Base-by-base conservation (phyloP, 208 protist species). In the Wallacemonas collosoma region DNA sequence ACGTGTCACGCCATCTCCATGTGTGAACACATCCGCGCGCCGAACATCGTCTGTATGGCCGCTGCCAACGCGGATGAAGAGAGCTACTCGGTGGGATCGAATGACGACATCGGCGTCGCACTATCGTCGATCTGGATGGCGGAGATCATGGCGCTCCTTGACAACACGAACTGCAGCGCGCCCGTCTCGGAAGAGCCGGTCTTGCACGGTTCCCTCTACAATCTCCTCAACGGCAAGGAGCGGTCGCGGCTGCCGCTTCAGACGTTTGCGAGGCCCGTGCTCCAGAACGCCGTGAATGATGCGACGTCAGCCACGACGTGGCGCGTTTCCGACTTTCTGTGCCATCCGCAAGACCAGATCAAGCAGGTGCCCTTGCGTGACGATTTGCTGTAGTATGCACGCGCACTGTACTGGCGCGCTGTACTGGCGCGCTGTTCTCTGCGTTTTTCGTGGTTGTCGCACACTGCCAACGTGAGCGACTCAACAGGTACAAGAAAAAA, bases 1-100 rank as follows among this genome's bases (percentile, higher is more conserved):
- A 99, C 98, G 3, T 99, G 98, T 78, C 97, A 99, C 71, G 98
- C 97, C 2, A 78, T 90, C 35, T 91, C 97, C 1, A 77, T 99
- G 54, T 95, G 91, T 75, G 84, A 91, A 66, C 54, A 79, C 60
- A 90, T 98, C 53, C 85, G 82, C 54, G 93, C 91, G 0, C 88
- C 91, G 2, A 91, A 93, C 68, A 86, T 97, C 7, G 66, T 89
- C 2, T 94, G 91, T 67, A 73, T 94, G 14, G 83, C 86, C 11
- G 90, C 89, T 2, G 92, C 82, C 0, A 72, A 77, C 50, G 87
- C 77, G 11, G 73, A 74, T 17, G 51, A 74, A 55, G 84, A 93
- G 51, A 90, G 91, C 75, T 95, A 82, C 73, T 88, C 97, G 44
- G 82, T 91, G 62, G 82, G 93, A 61, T 71, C 76, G 14, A 95